Base-by-base conservation (phyloP, 2,329 filamentous ascomycete species). In the Sporothrix curviconia region DNA sequence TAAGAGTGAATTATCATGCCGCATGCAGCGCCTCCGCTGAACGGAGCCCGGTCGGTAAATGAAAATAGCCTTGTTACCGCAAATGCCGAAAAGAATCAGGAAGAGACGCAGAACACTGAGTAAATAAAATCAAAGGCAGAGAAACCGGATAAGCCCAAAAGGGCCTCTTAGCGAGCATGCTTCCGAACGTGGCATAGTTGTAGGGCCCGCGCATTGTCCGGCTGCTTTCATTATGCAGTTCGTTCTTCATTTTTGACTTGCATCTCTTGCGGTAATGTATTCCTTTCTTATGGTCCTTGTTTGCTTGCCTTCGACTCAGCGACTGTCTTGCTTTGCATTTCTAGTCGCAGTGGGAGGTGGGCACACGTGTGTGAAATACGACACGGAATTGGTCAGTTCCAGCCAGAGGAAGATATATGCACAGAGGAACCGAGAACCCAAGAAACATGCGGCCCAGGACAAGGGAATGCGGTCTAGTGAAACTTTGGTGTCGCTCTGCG, bases 341-440 rank as follows among this genome's bases (percentile, higher is more conserved):
- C 6, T 32, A 32, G 28, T n/a, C n/a, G 11, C 28, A 11, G 34
- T 5, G 22, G 8, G 28, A 9, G 3, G 39, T 32, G 28, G 17
- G 17, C 17, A 34, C 51, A 54, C 51, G 51, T 54, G 51, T 44
- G 39, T 25, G 51, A 37, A 36, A n/a, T 22, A 32, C 28, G 51
- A 36, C 25, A 54, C 39, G 17, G 14, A 14, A 54, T 44, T 54
- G 39, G 51, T 9, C 40, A 43, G 51, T n/a, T n/a, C n/a, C n/a
- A n/a, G n/a, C n/a, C n/a, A n/a, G n/a, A n/a, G n/a, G n/a, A n/a
- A n/a, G n/a, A n/a, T n/a, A n/a, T 32, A 15, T 6, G 28, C 30
- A 51, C 25, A 22, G n/a, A 37, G 22, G 32, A 19, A 15, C 19
- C 15, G 12, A 12, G 30, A 17, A 39, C 9, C 24, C 17, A 17